A percentile compares a stretch with the other conserved stretches of the same genome.
phyloP scores from a whole-genome alignment of 2,329 filamentous ascomycete species.

The Colletotrichum sp. region DNA sequence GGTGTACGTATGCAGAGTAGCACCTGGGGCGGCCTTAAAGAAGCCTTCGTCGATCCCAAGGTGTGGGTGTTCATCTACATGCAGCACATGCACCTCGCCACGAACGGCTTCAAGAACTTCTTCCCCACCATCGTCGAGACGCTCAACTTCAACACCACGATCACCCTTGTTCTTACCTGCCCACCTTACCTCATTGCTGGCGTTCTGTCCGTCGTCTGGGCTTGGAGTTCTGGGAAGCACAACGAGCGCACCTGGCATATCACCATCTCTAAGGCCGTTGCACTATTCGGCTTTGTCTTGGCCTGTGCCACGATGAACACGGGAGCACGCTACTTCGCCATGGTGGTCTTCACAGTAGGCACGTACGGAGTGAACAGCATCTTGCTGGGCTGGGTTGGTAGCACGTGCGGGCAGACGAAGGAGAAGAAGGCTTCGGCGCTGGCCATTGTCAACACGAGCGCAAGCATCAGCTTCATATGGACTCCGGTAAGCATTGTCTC shows the following conservation, averaged over 20 bases:
- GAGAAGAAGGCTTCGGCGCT: constrained; percentile 43
- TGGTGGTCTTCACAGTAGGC: constrained; percentile 32
- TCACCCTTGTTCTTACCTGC: constrained; percentile 49
- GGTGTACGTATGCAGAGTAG: constrained; percentile 29
- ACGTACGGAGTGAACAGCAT: constrained; percentile 37
- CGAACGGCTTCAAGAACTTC: constrained; percentile 49
- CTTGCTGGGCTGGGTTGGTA: constrained; percentile 39
- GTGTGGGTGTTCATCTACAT: constrained; percentile 52
- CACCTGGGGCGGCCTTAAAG: constrained; percentile 44
- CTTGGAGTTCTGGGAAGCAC: constrained; percentile 37
- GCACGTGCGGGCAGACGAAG: constrained; percentile 41
- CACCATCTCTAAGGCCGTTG: constrained; percentile 43
- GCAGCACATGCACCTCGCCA: constrained; percentile 53
- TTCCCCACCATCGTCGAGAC: constrained; percentile 39
- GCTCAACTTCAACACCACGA: constrained; percentile 42
- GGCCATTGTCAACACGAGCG: constrained; percentile 31
- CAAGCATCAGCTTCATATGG: constrained; percentile 23
- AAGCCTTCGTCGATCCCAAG: constrained; percentile 45
- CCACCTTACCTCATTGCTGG: constrained; percentile 48
- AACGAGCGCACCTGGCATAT: constrained; percentile 55
- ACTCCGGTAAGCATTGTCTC: constrained; percentile 3
- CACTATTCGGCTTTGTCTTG: constrained; percentile 30
- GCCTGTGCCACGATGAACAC: constrained; percentile 34
- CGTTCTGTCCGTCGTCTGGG: constrained; percentile 38
- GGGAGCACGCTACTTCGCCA: constrained; percentile 30